Conservation (phyloP, 2,329 filamentous ascomycete genomes). For the Penicillium sp. region DNA sequence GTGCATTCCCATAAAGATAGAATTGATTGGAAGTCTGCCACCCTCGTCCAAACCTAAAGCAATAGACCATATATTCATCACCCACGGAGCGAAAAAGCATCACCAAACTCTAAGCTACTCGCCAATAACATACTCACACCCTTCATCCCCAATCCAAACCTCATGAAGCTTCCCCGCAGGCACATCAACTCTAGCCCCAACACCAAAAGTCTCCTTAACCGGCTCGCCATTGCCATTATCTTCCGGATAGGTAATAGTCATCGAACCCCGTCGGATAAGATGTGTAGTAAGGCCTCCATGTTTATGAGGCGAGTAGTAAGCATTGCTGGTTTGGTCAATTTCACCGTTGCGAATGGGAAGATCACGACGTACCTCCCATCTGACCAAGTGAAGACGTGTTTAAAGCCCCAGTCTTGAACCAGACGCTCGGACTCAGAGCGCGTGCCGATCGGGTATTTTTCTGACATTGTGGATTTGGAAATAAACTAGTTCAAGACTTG, state of each 20-base stretch:
- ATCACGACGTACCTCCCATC: slow-evolving; percentile 49
- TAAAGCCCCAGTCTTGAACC: slow-evolving; percentile 56
- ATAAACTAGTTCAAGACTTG: neutral
- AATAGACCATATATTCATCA: neutral
- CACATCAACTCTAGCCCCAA: slow-evolving; percentile 54
- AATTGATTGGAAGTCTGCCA: neutral
- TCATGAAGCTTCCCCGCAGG: slow-evolving; percentile 53
- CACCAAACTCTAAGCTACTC: slow-evolving; percentile 35
- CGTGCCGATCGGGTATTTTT: slow-evolving; percentile 31
- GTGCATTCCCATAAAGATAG: neutral
- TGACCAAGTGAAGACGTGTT: slow-evolving; percentile 57
- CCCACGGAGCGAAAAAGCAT: neutral
- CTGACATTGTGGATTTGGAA: slow-evolving; percentile 20
- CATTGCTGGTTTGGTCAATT: slow-evolving; percentile 40
- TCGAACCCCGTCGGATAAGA: slow-evolving; percentile 52
- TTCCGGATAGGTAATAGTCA: slow-evolving; percentile 55
- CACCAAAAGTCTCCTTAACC: slow-evolving; percentile 49
- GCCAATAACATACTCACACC: slow-evolving; percentile 59
- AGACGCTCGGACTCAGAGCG: slow-evolving; percentile 49
- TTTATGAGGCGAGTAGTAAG: slow-evolving; percentile 56
- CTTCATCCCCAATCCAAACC: slow-evolving; percentile 56
- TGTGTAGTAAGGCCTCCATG: slow-evolving; percentile 56
- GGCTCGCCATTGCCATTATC: slow-evolving; percentile 38
- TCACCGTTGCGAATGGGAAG: neutral
- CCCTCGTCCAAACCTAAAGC: neutral